Conservation (phyloP, 257 asterid species). For the Primulina eburnea region DNA sequence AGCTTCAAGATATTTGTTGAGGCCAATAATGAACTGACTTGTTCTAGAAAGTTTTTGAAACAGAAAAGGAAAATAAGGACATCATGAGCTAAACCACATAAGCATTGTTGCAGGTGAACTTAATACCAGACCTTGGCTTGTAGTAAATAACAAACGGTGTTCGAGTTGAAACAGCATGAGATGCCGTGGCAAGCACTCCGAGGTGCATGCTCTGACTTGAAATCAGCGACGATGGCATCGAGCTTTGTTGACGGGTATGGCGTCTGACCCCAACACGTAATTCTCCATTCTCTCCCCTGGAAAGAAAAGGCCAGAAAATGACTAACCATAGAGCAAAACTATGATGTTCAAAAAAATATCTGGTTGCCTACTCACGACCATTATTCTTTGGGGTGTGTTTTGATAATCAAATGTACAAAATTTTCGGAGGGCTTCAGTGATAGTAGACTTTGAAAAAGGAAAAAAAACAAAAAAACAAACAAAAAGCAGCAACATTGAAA, state of each 20-base stretch:
- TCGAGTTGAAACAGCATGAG: constrained; percentile 61
- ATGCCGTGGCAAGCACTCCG: constrained; percentile 85
- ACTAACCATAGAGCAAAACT: neutral
- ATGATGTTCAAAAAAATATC: neutral
- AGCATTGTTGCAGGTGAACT: constrained; percentile 6
- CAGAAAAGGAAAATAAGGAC: neutral
- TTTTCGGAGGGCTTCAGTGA: neutral
- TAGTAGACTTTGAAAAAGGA: too few species aligned
- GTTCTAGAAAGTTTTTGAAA: constrained; percentile 37
- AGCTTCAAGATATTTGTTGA: constrained; percentile 72
- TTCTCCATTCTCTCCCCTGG: constrained; percentile 66
- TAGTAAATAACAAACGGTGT: constrained; percentile 68
- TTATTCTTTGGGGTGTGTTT: neutral
- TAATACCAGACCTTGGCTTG: constrained; percentile 64
- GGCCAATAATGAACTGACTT: constrained; percentile 73
- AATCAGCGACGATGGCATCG: constrained; percentile 75
- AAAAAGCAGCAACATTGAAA: neutral
- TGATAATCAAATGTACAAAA: neutral
- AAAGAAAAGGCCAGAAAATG: constrained; percentile 8
- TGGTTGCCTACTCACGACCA: neutral
- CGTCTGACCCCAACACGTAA: constrained; percentile 74
- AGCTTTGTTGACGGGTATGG: constrained; percentile 54
- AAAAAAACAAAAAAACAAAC: too few species aligned
- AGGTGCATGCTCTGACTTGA: constrained; percentile 88
- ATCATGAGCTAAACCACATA: neutral